Base-by-base conservation (phyloP, 2,329 filamentous ascomycete genomes). In the Cladosporium austrohemisphaericum region DNA sequence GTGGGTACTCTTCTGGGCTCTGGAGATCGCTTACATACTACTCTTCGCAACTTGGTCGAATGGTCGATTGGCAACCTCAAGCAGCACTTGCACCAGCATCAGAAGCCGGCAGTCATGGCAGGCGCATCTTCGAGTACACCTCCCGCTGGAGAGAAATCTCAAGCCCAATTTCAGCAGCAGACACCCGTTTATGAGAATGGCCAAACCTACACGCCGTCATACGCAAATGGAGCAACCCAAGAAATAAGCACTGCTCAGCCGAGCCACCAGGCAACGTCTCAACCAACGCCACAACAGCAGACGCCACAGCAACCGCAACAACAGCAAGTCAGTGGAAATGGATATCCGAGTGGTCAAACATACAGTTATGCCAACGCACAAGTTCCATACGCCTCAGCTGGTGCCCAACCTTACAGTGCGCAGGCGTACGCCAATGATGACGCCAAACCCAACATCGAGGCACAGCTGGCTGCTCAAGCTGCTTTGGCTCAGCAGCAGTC, bases 1-100 rank as follows among this genome's bases (percentile, higher is more conserved):
- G 81, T 83, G 40, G 80, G 83, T 16, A 70, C 72, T 31, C 69
- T 88, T n/a, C 68, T 88, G 33, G 84, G 85, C 20, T 75, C 75
- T 22, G 75, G 73, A 7, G 65, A 68, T 32, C 69, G 69, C 14
- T 65, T 80, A 9, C 71, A 71, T 50, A 68, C 71, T 32, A 71
- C 74, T 2, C 70, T 79, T n/a, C 65, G 69, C 14, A 64, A 65
- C 13, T 75, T 80, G 19, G 69, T 77, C 6, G 71, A 76, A 41
- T 67, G 71, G 23, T 74, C 73, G 2, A 61, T 80, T 3, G 62
- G 60, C n/a, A 69, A 71, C 18, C 70, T 80, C 49, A 72, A 67
- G 48, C 69, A 70, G 16, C 72, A 65, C 57, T 66, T 72, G 32
- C 65, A 66, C 35, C 38, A 66, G n/a, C n/a, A n/a, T n/a, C 71